Evolutionary conservation across 495 filamentous ascomycete genomes (phyloP), one percentile per base, ranked within the genome.

Genomic region (Hypomontagnella monticulosa): DNA sequence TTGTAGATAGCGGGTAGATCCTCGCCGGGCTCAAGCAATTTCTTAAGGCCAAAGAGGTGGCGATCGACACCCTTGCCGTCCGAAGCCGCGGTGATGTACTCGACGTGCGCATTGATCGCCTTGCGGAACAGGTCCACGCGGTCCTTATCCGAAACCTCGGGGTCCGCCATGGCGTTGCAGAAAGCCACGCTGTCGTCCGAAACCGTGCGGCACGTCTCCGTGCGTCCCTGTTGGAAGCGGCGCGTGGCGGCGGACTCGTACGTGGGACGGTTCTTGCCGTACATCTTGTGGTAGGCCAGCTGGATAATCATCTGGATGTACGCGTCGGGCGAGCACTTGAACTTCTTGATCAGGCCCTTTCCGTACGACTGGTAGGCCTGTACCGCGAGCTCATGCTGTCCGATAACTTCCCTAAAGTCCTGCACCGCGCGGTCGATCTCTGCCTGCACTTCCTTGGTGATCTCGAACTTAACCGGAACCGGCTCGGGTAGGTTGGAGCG

Each of bases 251-350:
- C 94, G 10, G 93, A 97, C 81, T 99, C 96, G 84, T 99, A 99
- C 1, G 96, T 99, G 1, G 96, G 96, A 1, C 95, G 86, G 85
- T 93, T 97, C 84, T 92, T 91, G 83, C 94, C 94, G 81, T 97
- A 97, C 91, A 98, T 97, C 82, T 98, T 99, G 83, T 88, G 88
- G 85, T 99, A 99, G 50, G 96, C 96, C 14, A 99, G 88, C 78
- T 99, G 96, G 80, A 99, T 98, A 78, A 96, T 81, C 93, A 98
- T 95, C 81, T 99, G 96, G 52, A 97, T 91, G 78, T 95, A 99
- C 16, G 95, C 96, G 70, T 99, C 96, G 32, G 96, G 96, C 54
- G 91, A 96, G 88, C 91, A 97, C 80, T 92, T 93, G 88, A 99
- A 97, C 77, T 96, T 96, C 89, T 99, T 99, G 84, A 99, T 98